These are phyloP conservation scores for Huntiella decipiens DNA, from an alignment of 2,329 filamentous ascomycete species.

Conservation along the genomic window DNA sequence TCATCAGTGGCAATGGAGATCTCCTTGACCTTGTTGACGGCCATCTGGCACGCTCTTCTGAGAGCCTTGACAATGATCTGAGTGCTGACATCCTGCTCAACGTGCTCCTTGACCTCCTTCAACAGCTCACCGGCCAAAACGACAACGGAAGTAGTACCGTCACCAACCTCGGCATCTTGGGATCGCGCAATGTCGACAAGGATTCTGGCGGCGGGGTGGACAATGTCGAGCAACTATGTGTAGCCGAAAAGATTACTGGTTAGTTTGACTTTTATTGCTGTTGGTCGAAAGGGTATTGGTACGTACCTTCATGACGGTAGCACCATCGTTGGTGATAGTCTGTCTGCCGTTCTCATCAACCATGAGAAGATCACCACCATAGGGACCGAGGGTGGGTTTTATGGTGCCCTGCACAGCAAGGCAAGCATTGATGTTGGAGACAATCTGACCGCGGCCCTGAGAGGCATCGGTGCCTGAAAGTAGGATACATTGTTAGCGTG, in stretches of 20 bases:
- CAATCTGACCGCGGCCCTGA: constrained; percentile 87
- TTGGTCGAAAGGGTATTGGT: not conserved
- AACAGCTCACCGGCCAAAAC: constrained; percentile 94
- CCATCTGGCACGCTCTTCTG: constrained; percentile 70
- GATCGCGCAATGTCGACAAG: constrained; percentile 96
- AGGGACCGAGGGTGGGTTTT: constrained; percentile 87
- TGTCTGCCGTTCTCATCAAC: constrained; percentile 89
- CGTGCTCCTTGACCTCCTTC: constrained; percentile 89
- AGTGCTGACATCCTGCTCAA: constrained; percentile 91
- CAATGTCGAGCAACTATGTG: constrained; percentile 76
- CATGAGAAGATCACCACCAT: constrained; percentile 88
- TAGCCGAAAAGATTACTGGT: constrained; percentile 6
- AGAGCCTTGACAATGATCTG: constrained; percentile 96
- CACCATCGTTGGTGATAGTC: constrained; percentile 98
- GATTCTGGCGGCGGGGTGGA: constrained; percentile 91
- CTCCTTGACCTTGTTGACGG: constrained; percentile 98
- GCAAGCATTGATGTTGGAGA: constrained; percentile 98
- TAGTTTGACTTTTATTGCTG: not conserved
- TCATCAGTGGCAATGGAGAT: constrained; percentile 77
- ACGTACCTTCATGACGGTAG: constrained; percentile 90
- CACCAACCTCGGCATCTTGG: constrained; percentile 96
- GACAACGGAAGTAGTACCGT: constrained; percentile 93
- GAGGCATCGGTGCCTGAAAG: constrained; percentile 77
- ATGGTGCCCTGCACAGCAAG: constrained; percentile 89
- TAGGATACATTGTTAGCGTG: constrained; percentile 1